Evolutionary conservation across 306 rosid species (phyloP).

Genomic region (Trifolium dubium): DNA sequence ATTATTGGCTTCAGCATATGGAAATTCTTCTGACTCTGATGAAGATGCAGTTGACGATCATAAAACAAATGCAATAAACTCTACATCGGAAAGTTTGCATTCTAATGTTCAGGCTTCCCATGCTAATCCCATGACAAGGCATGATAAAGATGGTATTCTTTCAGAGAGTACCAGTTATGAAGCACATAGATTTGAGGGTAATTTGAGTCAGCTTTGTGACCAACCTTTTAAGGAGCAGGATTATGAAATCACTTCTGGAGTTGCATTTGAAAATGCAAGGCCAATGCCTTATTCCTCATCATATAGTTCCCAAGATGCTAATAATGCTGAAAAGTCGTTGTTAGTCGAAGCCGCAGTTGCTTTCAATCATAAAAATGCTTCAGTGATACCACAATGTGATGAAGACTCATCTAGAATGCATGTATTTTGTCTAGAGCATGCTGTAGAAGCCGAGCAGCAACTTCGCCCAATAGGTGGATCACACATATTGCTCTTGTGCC

Average conservation of each 20-base stretch:
- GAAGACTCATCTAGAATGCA: slow-evolving; percentile 92
- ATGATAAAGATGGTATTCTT: slow-evolving; percentile 45
- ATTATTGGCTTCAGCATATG: slow-evolving; percentile 85
- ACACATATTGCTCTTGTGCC: slow-evolving; percentile 81
- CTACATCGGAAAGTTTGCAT: slow-evolving; percentile 58
- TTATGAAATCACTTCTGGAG: slow-evolving; percentile 52
- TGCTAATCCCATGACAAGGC: slow-evolving; percentile 40
- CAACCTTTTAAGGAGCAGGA: slow-evolving; percentile 50
- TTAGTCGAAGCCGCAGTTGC: slow-evolving; percentile 47
- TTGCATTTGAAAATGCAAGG: slow-evolving; percentile 49
- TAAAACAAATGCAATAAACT: slow-evolving; percentile 46
- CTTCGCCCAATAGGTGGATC: slow-evolving; percentile 92
- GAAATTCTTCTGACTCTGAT: slow-evolving; percentile 89
- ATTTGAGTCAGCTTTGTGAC: slow-evolving; percentile 47
- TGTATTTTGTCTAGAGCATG: slow-evolving; percentile 98
- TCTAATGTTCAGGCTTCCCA: slow-evolving; percentile 47
- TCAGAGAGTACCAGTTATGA: slow-evolving; percentile 27
- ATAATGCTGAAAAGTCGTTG: slow-evolving; percentile 58
- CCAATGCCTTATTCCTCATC: slow-evolving; percentile 43
- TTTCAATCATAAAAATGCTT: slow-evolving; percentile 48
- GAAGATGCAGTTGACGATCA: slow-evolving; percentile 59
- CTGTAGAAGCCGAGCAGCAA: slow-evolving; percentile 85
- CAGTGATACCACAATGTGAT: slow-evolving; percentile 59
- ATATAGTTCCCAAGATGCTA: slow-evolving; percentile 49
- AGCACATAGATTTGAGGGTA: slow-evolving; percentile 32